Percentiles rank a stretch among this genome's conserved stretches.
phyloP scores from a whole-genome alignment of 2,329 filamentous ascomycete species.

The Claviceps fusiformis region DNA sequence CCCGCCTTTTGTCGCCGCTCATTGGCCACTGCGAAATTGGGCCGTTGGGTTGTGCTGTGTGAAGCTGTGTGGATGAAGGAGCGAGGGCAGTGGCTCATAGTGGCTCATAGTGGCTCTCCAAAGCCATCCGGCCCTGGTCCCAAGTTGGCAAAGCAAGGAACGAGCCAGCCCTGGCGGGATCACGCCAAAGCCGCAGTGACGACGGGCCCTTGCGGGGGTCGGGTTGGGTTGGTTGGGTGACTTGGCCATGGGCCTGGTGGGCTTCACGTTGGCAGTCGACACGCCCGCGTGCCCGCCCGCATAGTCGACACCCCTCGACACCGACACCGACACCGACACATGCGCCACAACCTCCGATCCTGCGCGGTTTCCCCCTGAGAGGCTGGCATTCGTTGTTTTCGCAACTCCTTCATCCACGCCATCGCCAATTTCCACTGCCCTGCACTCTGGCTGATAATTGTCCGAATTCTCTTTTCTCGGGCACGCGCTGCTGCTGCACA shows the following conservation, averaged over 20 bases:
- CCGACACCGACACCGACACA: not conserved
- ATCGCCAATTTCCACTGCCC: not conserved
- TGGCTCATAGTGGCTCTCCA: too few relatives aligned
- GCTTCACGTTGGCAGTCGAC: too few relatives aligned
- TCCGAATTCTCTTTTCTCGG: not conserved
- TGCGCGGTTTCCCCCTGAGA: conserved; percentile 1
- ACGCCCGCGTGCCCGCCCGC: too few relatives aligned
- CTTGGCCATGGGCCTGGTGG: too few relatives aligned
- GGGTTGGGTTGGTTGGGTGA: not conserved
- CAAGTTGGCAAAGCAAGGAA: not conserved
- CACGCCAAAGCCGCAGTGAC: not conserved
- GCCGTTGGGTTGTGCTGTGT: not conserved
- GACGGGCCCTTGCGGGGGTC: not conserved
- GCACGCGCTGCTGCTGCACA: not conserved
- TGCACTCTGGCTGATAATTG: not conserved
- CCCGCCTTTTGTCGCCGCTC: not conserved
- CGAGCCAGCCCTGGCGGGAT: not conserved
- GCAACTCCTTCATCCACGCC: conserved; percentile 3
- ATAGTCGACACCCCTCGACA: not conserved
- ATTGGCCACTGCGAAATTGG: not conserved
- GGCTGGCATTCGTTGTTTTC: not conserved
- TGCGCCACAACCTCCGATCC: conserved; percentile 3
- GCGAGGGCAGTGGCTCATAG: not conserved
- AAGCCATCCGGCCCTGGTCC: not conserved
- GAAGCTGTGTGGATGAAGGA: not conserved